These are phyloP conservation scores for Paramecium biaurelia DNA, from an alignment of 73 alveolate species.

Conservation along the genomic window DNA sequence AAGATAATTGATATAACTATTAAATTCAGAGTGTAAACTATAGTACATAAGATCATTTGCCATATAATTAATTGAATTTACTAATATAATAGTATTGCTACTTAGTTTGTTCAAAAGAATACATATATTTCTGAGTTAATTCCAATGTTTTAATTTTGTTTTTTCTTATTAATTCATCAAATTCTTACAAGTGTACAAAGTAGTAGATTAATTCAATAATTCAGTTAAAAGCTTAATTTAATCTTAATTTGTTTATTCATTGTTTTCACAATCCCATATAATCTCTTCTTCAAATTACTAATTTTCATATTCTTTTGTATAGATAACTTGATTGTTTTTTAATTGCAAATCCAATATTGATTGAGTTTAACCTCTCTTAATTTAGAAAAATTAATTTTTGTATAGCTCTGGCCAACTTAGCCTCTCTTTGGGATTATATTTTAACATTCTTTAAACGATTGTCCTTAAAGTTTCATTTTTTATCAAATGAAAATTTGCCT, in stretches of 20 bases:
- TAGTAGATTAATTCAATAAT: not conserved
- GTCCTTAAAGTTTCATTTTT: not conserved
- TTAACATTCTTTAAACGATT: not conserved
- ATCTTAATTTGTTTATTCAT: not conserved
- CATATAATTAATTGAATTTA: not conserved
- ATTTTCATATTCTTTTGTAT: not conserved
- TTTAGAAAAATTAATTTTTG: not conserved
- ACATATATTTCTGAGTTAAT: not conserved
- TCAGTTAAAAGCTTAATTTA: not conserved
- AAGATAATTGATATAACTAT: not conserved
- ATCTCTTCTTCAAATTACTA: not conserved
- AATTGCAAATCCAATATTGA: not conserved
- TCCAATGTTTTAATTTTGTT: not conserved
- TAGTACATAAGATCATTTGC: not conserved
- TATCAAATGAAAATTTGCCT: not conserved
- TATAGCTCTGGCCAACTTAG: not conserved
- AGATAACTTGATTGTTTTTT: not conserved
- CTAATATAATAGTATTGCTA: not conserved
- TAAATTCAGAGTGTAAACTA: not conserved
- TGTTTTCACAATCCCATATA: not conserved
- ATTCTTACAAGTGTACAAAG: not conserved
- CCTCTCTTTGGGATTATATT: not conserved
- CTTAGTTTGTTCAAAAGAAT: not conserved
- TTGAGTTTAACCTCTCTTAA: not conserved
- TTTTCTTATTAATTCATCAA: not conserved